A percentile compares a stretch with the other conserved stretches of the same genome.
Conservation (phyloP, 129 eudicot species). For the Escallonia herrerae region DNA sequence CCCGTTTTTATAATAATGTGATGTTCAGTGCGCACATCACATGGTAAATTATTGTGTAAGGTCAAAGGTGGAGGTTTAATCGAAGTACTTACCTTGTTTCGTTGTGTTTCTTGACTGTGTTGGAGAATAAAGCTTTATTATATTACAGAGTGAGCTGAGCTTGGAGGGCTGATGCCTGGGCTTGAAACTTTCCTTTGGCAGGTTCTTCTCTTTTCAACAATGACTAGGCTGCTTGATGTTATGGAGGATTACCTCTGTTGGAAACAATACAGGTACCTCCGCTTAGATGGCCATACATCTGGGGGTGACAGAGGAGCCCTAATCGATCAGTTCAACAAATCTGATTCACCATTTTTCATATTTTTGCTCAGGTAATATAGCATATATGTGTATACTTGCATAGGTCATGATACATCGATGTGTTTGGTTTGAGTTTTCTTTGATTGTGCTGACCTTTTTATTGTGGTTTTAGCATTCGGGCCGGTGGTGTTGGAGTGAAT, state of each 20-base stretch:
- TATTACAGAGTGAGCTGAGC: background rate
- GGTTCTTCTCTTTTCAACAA: conserved; percentile 97
- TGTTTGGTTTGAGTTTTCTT: background rate
- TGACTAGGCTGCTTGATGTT: conserved; percentile 99
- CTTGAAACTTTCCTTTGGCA: conserved; percentile 27
- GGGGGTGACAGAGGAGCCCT: conserved; percentile 96
- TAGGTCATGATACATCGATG: background rate
- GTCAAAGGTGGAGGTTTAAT: background rate
- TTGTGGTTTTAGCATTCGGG: conserved; percentile 64
- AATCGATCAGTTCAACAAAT: conserved; percentile 71
- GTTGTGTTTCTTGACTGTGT: conserved; percentile 1
- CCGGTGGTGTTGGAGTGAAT: conserved; percentile 99
- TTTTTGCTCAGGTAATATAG: conserved; percentile 79
- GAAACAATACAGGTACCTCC: conserved; percentile 90
- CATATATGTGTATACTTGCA: background rate
- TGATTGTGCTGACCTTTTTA: conserved; percentile 13
- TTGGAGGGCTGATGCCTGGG: conserved; percentile 12
- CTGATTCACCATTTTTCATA: conserved; percentile 88
- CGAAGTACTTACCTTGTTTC: background rate
- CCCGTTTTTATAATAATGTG: background rate
- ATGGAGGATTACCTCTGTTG: conserved; percentile 96
- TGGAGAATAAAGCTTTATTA: background rate
- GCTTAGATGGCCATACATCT: conserved; percentile 94
- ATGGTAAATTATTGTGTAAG: background rate
- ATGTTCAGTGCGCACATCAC: background rate